Evolutionary conservation across 306 rosid genomes (phyloP).

Genomic region (Prunus salicina): DNA sequence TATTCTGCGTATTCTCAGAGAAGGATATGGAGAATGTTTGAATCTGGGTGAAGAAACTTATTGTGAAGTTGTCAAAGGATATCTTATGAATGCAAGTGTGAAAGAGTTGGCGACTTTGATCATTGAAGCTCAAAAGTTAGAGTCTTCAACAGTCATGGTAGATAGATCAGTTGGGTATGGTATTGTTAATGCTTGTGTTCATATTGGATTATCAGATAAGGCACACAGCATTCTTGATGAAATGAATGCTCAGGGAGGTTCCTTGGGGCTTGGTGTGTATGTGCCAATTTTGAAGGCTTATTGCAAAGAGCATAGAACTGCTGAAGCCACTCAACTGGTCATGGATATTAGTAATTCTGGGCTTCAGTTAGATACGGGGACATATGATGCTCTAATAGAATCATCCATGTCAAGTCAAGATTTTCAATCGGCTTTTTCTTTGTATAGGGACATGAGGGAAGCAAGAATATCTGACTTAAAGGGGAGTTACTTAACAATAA

Average conservation of each 20-base stretch:
- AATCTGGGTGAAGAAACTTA: constrained; percentile 62
- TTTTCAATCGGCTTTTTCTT: constrained; percentile 78
- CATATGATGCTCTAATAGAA: constrained; percentile 72
- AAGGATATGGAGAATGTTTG: constrained; percentile 38
- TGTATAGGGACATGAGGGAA: constrained; percentile 90
- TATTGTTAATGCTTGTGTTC: constrained; percentile 73
- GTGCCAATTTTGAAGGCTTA: constrained; percentile 90
- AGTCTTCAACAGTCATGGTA: constrained; percentile 39
- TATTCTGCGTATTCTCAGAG: constrained; percentile 54
- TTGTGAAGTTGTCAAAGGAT: constrained; percentile 59
- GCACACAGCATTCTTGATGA: constrained; percentile 81
- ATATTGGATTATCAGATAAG: constrained; percentile 64
- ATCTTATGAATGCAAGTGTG: constrained; percentile 47
- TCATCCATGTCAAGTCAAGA: constrained; percentile 87
- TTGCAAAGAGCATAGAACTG: constrained; percentile 74
- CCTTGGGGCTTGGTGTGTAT: constrained; percentile 81
- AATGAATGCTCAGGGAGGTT: constrained; percentile 68
- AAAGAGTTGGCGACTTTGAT: constrained; percentile 69
- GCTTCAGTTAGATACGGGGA: constrained; percentile 62
- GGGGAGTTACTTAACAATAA: constrained; percentile 81
- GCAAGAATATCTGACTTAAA: constrained; percentile 71
- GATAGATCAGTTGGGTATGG: constrained; percentile 71
- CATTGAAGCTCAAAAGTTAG: constrained; percentile 68
- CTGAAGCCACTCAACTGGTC: constrained; percentile 81
- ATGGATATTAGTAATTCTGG: constrained; percentile 78